Evolutionary conservation across 208 protist genomes (phyloP).

Genomic region (Acanthamoeba castellanii): DNA sequence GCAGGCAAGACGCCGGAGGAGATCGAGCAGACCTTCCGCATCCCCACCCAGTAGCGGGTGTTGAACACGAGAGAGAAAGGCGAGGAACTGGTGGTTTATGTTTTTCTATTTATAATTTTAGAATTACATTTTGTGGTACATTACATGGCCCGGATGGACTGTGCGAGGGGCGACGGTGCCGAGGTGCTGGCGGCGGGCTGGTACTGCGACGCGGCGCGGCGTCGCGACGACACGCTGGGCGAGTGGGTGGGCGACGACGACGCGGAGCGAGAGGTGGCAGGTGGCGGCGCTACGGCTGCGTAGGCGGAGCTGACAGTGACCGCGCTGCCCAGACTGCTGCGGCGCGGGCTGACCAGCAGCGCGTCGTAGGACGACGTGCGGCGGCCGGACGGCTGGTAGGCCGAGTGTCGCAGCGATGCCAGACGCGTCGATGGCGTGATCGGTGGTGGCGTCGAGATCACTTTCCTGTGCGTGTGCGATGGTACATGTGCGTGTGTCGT

Average conservation of each 20-base stretch:
- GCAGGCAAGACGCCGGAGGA: conserved; percentile 54
- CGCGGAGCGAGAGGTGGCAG: background rate
- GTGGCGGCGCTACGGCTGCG: background rate
- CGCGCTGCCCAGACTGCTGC: background rate
- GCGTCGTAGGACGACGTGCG: background rate
- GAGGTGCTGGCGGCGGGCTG: background rate
- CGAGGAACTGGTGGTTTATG: background rate
- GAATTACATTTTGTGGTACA: background rate
- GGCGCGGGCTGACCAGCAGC: background rate
- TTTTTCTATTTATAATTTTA: background rate
- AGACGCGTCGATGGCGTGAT: background rate
- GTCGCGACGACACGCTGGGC: background rate
- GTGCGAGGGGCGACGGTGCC: background rate
- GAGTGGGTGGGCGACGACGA: background rate
- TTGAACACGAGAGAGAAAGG: background rate
- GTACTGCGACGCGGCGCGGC: background rate
- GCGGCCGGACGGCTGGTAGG: background rate
- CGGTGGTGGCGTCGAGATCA: background rate
- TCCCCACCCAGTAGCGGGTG: background rate
- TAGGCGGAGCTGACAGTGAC: background rate
- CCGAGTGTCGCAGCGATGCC: background rate
- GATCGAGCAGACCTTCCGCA: conserved; percentile 54
- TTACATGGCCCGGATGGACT: background rate
- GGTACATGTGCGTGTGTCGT: background rate
- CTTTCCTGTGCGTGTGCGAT: background rate